These are phyloP conservation scores for Apiotrichum sp. DNA, from an alignment of 1,284 basidiomycete species.

Conservation along the genomic window DNA sequence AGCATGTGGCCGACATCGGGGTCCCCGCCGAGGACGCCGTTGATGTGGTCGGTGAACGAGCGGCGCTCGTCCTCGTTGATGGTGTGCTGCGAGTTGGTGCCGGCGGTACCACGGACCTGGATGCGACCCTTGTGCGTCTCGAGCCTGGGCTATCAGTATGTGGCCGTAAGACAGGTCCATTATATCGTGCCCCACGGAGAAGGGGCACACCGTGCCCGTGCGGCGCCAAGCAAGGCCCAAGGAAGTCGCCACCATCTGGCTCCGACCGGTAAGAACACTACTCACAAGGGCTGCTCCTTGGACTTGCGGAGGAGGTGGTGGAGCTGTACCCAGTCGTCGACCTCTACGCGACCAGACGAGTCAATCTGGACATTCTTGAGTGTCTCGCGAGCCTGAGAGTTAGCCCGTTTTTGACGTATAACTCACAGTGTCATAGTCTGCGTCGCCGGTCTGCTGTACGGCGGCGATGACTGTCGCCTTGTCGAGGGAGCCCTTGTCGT, in stretches of 20 bases:
- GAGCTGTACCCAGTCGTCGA: conserved; percentile 89
- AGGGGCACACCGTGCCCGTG: too few species aligned
- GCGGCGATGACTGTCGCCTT: conserved; percentile 72
- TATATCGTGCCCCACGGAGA: background rate
- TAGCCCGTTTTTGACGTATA: background rate
- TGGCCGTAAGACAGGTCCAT: background rate
- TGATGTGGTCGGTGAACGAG: conserved; percentile 98
- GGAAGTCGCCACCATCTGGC: too few species aligned
- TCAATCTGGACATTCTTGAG: conserved; percentile 93
- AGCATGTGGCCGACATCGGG: conserved; percentile 72
- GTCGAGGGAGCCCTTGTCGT: conserved; percentile 77
- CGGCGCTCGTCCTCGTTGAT: conserved; percentile 95
- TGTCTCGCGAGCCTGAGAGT: conserved; percentile 55
- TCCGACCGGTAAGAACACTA: background rate
- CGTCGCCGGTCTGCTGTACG: conserved; percentile 67
- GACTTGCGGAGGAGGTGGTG: conserved; percentile 36
- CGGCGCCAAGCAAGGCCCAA: too few species aligned
- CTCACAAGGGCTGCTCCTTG: conserved; percentile 40
- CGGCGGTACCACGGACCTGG: conserved; percentile 81
- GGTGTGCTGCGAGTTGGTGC: conserved; percentile 93
- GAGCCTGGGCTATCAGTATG: conserved; percentile 48
- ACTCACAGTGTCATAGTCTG: conserved; percentile 80
- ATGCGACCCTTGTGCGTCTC: conserved; percentile 78
- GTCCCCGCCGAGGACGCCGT: conserved; percentile 80
- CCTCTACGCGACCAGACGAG: conserved; percentile 88